Evolutionary conservation across 2,329 filamentous ascomycete genomes (phyloP), one percentile per base, ranked within the genome.

Genomic region (Acrocalymma vagum): DNA sequence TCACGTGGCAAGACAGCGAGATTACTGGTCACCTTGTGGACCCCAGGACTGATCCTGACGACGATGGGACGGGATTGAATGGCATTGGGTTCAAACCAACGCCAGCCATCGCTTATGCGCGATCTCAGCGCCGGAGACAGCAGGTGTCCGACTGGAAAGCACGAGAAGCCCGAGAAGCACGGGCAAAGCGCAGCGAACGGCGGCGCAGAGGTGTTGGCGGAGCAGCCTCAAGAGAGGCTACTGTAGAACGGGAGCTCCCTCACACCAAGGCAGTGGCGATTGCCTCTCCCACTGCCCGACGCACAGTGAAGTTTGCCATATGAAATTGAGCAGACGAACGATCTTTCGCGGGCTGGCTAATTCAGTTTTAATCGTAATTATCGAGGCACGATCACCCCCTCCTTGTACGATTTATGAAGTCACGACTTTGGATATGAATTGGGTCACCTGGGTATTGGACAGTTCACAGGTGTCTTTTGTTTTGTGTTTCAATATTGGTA

Each of bases 41-140:
- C 35, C 74, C 67, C 3, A 54, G 76, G 3, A 73, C 69, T 4
- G 79, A 83, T 38, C 78, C 79, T 6, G 78, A 77, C 25, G 82
- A 85, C 55, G 83, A 86, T 59, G 82, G 82, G 3, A 80, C 81
- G 38, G 83, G 83, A 5, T 78, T 85, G 48, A 85, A 86, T 53
- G 83, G 83, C 2, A 76, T 86, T 40, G 83, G 83, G 0, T 86
- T 85, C 63, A 77, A 76, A 43, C 82, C 83, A 3, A 85, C 82
- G 2, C 75, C 82, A 11, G 78, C 80, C 26, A 76, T 82, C 20
- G 81, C 80, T 1, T 79, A 79, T 67, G 76, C 76, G 11, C 69
- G 82, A 31, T 74, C 76, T 27, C 78, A 82, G 60, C 78, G 73
- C 55, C 72, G 83, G 41, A 76, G 78, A 59, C 78, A 79, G 62